A percentile compares a stretch with the other conserved stretches of the same genome.
Conservation (phyloP, 805 yeast species). For the Starmerella bacillaris region DNA sequence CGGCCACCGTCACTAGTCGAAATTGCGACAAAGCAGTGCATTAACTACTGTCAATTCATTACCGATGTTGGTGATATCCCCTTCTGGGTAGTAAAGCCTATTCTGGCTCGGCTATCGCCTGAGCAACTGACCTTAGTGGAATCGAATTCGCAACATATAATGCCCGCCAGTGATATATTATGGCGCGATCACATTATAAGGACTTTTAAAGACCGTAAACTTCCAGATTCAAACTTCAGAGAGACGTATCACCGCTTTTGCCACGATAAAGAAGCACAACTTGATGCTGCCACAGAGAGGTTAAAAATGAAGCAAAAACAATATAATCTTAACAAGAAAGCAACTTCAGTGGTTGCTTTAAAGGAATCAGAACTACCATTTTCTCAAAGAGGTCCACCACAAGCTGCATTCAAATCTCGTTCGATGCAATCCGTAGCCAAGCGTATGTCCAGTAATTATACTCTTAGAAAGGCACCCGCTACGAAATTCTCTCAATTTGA, state of each 20-base stretch:
- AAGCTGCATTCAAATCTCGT: conserved; percentile 9
- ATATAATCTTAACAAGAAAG: conserved; percentile 17
- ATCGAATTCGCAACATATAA: conserved; percentile 20
- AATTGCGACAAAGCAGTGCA: conserved; percentile 15
- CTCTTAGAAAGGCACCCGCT: not conserved
- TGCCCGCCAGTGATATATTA: conserved; percentile 18
- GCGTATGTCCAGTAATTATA: conserved; percentile 3
- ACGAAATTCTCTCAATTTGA: not conserved
- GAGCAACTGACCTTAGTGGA: conserved; percentile 23
- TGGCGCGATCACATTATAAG: conserved; percentile 21
- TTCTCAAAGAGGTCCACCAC: conserved; percentile 1
- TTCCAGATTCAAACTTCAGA: conserved; percentile 18
- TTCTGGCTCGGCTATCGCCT: conserved; percentile 20
- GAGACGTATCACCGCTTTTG: conserved; percentile 17
- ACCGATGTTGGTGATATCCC: conserved; percentile 26
- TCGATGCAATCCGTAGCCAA: conserved; percentile 17
- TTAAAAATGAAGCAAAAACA: conserved; percentile 19
- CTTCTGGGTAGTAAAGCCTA: conserved; percentile 24
- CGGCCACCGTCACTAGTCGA: conserved; percentile 15
- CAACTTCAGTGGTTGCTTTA: conserved; percentile 14
- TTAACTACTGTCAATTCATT: conserved; percentile 12
- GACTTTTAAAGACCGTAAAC: conserved; percentile 22
- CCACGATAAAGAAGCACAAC: conserved; percentile 28
- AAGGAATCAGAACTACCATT: conserved; percentile 9
- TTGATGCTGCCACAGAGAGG: conserved; percentile 28